These are phyloP conservation scores for Neofusicoccum kwambonambiense DNA, from an alignment of 2,329 filamentous ascomycete genomes.

Conservation along the genomic window DNA sequence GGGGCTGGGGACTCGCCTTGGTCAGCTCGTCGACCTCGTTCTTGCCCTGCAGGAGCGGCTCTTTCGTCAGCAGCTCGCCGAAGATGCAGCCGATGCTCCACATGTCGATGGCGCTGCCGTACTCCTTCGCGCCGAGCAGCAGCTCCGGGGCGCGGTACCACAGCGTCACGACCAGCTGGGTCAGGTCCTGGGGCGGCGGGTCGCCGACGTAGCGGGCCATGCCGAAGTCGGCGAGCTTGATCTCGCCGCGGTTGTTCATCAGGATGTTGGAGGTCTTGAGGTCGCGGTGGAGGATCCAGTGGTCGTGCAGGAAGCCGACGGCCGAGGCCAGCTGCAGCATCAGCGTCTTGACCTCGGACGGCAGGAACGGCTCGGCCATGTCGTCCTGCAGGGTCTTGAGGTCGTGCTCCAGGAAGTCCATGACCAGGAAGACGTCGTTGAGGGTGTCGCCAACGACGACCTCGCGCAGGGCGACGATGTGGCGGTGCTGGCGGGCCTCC, in stretches of 20 bases:
- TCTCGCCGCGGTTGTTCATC: slow-evolving; percentile 88
- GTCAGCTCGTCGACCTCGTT: slow-evolving; percentile 91
- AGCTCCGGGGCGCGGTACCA: slow-evolving; percentile 96
- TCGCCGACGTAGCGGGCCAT: slow-evolving; percentile 90
- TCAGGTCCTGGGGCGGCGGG: slow-evolving; percentile 71
- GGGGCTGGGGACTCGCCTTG: slow-evolving; percentile 45
- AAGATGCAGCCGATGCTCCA: slow-evolving; percentile 98
- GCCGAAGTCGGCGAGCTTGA: slow-evolving; percentile 97
- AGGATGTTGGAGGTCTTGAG: slow-evolving; percentile 92
- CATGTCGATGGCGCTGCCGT: slow-evolving; percentile 79
- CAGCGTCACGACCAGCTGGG: slow-evolving; percentile 89
- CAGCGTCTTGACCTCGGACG: slow-evolving; percentile 89
- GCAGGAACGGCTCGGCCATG: slow-evolving; percentile 90
- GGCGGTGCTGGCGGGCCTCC: slow-evolving; percentile 69
- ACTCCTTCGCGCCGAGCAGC: slow-evolving; percentile 74
- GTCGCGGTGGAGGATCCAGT: slow-evolving; percentile 88
- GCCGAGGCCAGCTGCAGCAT: slow-evolving; percentile 79
- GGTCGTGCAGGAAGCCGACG: slow-evolving; percentile 78
- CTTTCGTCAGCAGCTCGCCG: slow-evolving; percentile 80
- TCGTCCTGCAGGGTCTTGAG: slow-evolving; percentile 89
- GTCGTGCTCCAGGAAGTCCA: slow-evolving; percentile 97
- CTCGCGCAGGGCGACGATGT: slow-evolving; percentile 79
- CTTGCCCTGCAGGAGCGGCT: slow-evolving; percentile 79
- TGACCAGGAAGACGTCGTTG: slow-evolving; percentile 80
- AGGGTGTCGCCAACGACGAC: slow-evolving; percentile 73